Percentiles rank a stretch among this genome's conserved stretches.
Conservation (phyloP, 2,329 filamentous ascomycete genomes). For the Alternaria sp. region DNA sequence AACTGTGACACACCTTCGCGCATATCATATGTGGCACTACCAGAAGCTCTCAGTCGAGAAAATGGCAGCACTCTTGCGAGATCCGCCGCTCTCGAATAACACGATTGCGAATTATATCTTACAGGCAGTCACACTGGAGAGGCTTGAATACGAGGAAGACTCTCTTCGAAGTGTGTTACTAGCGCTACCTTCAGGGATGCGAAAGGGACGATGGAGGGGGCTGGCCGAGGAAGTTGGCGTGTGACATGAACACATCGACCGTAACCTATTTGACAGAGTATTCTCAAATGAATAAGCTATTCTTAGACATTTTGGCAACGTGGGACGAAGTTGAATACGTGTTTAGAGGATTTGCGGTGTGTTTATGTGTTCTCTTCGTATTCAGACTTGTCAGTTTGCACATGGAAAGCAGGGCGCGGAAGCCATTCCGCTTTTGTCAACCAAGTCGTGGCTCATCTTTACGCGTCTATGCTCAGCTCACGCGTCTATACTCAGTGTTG, state of each 20-base stretch:
- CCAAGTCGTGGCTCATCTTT: background rate
- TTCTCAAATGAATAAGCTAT: background rate
- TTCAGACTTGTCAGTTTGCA: background rate
- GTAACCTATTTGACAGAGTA: background rate
- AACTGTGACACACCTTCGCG: slow-evolving; percentile 39
- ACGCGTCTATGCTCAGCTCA: slow-evolving; percentile 1
- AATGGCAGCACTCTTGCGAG: slow-evolving; percentile 32
- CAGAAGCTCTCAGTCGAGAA: slow-evolving; percentile 31
- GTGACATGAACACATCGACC: background rate
- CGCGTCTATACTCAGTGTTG: background rate
- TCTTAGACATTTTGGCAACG: background rate
- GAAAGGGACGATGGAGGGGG: slow-evolving; percentile 32
- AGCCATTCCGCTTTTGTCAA: slow-evolving; percentile 11
- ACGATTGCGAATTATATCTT: slow-evolving; percentile 42
- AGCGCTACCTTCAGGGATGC: slow-evolving; percentile 28
- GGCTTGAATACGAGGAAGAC: slow-evolving; percentile 31
- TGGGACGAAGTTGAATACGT: background rate
- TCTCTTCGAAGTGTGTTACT: slow-evolving; percentile 29
- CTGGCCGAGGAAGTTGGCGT: slow-evolving; percentile 32
- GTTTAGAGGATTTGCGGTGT: background rate
- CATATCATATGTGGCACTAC: slow-evolving; percentile 44
- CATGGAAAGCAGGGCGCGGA: background rate
- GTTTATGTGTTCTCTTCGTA: background rate
- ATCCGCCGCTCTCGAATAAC: slow-evolving; percentile 36
- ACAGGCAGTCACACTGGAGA: slow-evolving; percentile 38